Evolutionary conservation across 2,329 filamentous ascomycete species (phyloP).

Genomic region (Fusarium domesticum): DNA sequence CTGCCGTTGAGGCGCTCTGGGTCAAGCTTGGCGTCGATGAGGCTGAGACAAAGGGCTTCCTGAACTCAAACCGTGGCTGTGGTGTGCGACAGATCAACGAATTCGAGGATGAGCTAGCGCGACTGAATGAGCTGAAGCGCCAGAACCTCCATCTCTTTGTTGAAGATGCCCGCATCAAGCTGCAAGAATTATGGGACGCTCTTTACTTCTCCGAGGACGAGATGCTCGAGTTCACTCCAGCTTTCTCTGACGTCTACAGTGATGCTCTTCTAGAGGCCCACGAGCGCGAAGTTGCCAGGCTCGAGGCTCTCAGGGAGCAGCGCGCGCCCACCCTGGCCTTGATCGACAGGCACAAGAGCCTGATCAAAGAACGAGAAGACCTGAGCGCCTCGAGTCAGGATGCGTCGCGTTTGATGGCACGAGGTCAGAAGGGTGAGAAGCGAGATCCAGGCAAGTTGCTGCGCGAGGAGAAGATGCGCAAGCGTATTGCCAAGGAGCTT

Average conservation of each 20-base stretch:
- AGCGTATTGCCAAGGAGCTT: constrained; percentile 92
- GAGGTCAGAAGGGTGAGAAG: constrained; percentile 88
- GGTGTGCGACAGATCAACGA: constrained; percentile 91
- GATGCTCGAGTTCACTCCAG: constrained; percentile 96
- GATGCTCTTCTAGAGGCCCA: constrained; percentile 93
- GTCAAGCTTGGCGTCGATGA: constrained; percentile 81
- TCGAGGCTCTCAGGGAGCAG: constrained; percentile 82
- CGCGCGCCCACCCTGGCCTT: constrained; percentile 78
- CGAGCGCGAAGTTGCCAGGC: constrained; percentile 80
- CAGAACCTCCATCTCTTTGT: constrained; percentile 96
- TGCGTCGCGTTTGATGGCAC: constrained; percentile 86
- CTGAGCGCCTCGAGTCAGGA: constrained; percentile 90
- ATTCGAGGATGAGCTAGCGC: constrained; percentile 83
- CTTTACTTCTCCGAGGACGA: constrained; percentile 96
- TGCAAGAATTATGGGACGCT: constrained; percentile 93
- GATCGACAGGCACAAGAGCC: constrained; percentile 76
- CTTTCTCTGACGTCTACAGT: constrained; percentile 95
- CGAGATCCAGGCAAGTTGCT: constrained; percentile 92
- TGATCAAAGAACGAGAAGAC: constrained; percentile 84
- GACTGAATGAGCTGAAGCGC: constrained; percentile 87
- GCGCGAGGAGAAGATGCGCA: constrained; percentile 97
- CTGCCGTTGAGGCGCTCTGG: constrained; percentile 83
- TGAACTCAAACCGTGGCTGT: constrained; percentile 84
- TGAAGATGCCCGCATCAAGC: constrained; percentile 83
- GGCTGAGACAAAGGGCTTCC: constrained; percentile 76